Base-by-base conservation (phyloP, 1,284 basidiomycete species). In the Boletus sp. region DNA sequence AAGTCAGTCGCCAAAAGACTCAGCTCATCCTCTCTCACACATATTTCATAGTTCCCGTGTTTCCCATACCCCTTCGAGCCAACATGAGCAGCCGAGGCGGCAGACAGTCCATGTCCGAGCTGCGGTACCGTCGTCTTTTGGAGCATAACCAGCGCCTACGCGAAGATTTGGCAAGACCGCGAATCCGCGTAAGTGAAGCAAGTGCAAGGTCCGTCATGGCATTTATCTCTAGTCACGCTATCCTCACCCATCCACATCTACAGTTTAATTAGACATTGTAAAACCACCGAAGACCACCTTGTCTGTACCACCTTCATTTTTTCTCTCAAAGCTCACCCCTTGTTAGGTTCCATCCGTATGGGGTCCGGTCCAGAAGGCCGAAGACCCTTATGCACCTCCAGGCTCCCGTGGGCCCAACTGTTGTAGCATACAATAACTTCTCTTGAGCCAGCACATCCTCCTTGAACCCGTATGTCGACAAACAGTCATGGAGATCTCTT, bases 71-170 rank as follows among this genome's bases (percentile, higher is more conserved):
- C 48, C 29, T 3, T 43, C 45, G 22, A 55, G 53, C 36, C 67
- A 70, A 59, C 68, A 92, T 86, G 84, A 85, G 80, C 71, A 74
- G 75, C 58, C 79, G 84, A 63, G 82, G 81, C 42, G 83, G 83
- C 66, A 85, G 84, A 77, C 90, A 92, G 78, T 89, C 91, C 67
- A 96, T 98, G 94, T 92, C 91, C 54, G 96, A 98, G 83, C 87
- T 98, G 71, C 97, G 96, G 84, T 88, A 98, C 63, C 85, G 96
- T 50, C 82, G 96, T 57, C 79, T 98, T 65, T 86, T 88, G 60
- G 96, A 98, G 78, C 94, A 98, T 77, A 98, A 98, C 72, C 87
- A 91, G 72, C 83, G 96, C 60, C 77, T 98, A 66, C 80, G 87
- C 68, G 96, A 98, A 76, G 96, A 98, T 73, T 78, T 98, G 60